phyloP scores from a whole-genome alignment of 768 basidiomycete genomes.

The Mycena amicta region DNA sequence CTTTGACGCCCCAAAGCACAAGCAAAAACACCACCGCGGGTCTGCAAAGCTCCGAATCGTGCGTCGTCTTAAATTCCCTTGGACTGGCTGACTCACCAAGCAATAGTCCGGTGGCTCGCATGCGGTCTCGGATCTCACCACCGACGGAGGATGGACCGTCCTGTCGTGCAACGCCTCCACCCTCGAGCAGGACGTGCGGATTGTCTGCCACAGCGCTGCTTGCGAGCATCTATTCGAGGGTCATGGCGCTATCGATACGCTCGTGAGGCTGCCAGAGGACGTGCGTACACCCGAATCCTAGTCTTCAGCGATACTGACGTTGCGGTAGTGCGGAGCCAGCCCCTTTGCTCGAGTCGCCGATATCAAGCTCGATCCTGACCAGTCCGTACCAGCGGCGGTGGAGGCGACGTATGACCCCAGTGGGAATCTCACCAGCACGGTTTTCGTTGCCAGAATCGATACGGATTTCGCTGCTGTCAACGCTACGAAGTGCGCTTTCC shows the following conservation, averaged over 20 bases:
- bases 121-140: constrained; percentile 21
- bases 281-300: too few species aligned
- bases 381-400: constrained; percentile 2
- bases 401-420: not conserved
- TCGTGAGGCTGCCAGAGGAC: constrained; percentile 11
- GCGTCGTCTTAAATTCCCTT: not conserved
- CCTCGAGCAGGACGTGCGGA: constrained; percentile 18
- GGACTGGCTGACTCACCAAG: not conserved
- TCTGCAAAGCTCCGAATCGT: not conserved
- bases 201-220: constrained; percentile 12
- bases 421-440: constrained; percentile 15
- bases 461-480: not conserved
- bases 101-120: constrained; percentile 9
- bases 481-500: not conserved
- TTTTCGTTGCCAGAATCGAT: constrained; percentile 17
- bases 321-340: not conserved
- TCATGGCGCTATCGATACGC: constrained; percentile 16
- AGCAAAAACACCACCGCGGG: not conserved
- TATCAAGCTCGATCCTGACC: constrained; percentile 7
- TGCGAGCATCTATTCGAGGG: constrained; percentile 19
- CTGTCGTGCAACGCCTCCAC: constrained; percentile 11
- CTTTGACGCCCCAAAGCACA: not conserved
- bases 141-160: constrained; percentile 21
- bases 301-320: not conserved
- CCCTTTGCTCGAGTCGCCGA: constrained; percentile 15